phyloP scores from a whole-genome alignment of 2,329 filamentous ascomycete genomes.

The Fusarium miscanthi region DNA sequence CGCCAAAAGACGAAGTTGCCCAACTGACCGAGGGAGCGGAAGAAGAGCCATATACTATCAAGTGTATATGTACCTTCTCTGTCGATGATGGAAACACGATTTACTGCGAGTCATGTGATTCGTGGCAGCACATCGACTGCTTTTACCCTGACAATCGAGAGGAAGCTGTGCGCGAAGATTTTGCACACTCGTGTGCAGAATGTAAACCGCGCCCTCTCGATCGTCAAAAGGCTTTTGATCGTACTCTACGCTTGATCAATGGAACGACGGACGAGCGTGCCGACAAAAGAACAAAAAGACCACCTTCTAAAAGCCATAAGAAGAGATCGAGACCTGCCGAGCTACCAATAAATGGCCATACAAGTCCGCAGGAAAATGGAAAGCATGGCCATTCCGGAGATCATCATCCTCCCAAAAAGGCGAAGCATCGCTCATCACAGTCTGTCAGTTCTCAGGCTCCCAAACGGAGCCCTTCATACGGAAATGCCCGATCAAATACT shows the following conservation, averaged over 20 bases:
- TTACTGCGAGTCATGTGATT: slow-evolving; percentile 94
- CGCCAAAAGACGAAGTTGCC: slow-evolving; percentile 54
- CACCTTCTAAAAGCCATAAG: slow-evolving; percentile 83
- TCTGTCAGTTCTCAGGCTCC: slow-evolving; percentile 77
- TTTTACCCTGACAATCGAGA: slow-evolving; percentile 84
- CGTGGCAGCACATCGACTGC: slow-evolving; percentile 98
- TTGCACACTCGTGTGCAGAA: slow-evolving; percentile 87
- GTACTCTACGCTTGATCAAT: slow-evolving; percentile 69
- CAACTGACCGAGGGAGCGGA: slow-evolving; percentile 65
- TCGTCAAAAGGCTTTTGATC: slow-evolving; percentile 77
- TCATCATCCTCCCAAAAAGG: slow-evolving; percentile 74
- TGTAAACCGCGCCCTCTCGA: slow-evolving; percentile 85
- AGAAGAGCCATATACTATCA: slow-evolving; percentile 92
- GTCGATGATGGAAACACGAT: slow-evolving; percentile 99
- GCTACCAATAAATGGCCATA: slow-evolving; percentile 74
- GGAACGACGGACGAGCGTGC: slow-evolving; percentile 59
- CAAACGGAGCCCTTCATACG: slow-evolving; percentile 72
- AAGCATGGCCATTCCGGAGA: slow-evolving; percentile 61
- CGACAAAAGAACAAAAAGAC: slow-evolving; percentile 80
- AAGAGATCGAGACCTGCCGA: slow-evolving; percentile 84
- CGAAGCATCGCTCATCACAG: slow-evolving; percentile 84
- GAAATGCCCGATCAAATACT: slow-evolving; percentile 70
- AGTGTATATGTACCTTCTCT: slow-evolving; percentile 93
- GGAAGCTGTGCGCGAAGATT: slow-evolving; percentile 76
- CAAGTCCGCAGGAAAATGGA: slow-evolving; percentile 65